These are phyloP conservation scores for Neostapfia colusana DNA, from an alignment of 176 grass and related monocot species.

Conservation along the genomic window DNA sequence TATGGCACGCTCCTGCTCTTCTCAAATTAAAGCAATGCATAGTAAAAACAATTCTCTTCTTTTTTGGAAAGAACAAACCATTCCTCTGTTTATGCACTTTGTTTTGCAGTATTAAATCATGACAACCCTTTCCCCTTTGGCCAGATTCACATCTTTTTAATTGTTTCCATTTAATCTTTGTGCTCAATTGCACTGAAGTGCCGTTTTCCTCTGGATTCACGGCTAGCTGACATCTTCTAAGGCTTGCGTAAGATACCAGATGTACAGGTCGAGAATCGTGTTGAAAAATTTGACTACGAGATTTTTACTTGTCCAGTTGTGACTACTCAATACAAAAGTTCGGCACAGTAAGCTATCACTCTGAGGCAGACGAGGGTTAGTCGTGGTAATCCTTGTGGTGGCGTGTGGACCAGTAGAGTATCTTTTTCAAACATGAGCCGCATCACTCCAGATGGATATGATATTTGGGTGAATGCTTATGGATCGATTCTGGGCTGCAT, in stretches of 20 bases:
- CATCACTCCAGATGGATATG: slow-evolving; percentile 12
- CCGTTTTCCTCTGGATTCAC: slow-evolving; percentile 40
- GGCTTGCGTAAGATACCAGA: slow-evolving; percentile 28
- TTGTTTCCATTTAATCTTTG: background rate
- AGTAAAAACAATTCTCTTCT: background rate
- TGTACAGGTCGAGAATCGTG: slow-evolving; percentile 55
- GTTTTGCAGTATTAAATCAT: background rate
- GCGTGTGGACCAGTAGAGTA: slow-evolving; percentile 32
- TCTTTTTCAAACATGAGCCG: slow-evolving; percentile 8
- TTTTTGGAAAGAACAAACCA: background rate
- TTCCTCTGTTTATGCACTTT: background rate
- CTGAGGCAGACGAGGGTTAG: slow-evolving; percentile 14
- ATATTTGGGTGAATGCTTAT: background rate
- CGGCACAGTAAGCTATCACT: slow-evolving; percentile 34
- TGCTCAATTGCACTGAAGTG: slow-evolving; percentile 42
- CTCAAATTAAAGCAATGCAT: background rate
- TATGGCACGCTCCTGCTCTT: background rate
- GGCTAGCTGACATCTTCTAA: slow-evolving; percentile 34
- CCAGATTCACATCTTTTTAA: background rate
- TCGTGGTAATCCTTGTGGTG: slow-evolving; percentile 22
- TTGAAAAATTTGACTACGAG: slow-evolving; percentile 44
- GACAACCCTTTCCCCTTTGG: background rate
- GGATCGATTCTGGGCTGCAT: background rate
- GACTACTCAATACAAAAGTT: slow-evolving; percentile 41
- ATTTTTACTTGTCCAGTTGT: slow-evolving; percentile 34